A percentile compares a stretch with the other conserved stretches of the same genome.
phyloP scores from a whole-genome alignment of 768 basidiomycete species.

The Amanita rimosa region DNA sequence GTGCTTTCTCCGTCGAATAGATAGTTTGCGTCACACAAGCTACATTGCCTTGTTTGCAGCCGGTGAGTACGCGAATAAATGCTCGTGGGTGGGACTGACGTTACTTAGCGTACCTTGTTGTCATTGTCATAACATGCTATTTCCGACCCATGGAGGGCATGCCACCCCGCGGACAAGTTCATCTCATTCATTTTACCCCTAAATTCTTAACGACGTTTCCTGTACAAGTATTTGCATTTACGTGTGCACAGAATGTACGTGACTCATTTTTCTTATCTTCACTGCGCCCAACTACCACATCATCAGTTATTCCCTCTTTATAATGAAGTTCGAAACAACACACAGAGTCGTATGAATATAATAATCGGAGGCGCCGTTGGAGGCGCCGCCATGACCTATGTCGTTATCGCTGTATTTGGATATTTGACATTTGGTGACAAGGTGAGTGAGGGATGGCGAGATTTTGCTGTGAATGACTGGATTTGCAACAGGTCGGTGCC shows the following conservation, averaged over 20 bases:
- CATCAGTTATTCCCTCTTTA: constrained; percentile 82
- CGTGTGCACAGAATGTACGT: constrained; percentile 86
- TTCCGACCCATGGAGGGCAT: constrained; percentile 62
- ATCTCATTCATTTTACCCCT: constrained; percentile 63
- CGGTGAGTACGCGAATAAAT: constrained; percentile 36
- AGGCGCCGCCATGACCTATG: constrained; percentile 72
- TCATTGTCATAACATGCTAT: constrained; percentile 75
- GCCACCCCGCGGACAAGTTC: constrained; percentile 52
- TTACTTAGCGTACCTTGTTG: constrained; percentile 55
- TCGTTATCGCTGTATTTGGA: constrained; percentile 79
- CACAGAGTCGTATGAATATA: constrained; percentile 76
- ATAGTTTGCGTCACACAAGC: constrained; percentile 84
- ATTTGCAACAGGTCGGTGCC: constrained; percentile 52
- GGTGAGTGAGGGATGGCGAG: constrained; percentile 24
- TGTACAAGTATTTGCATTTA: constrained; percentile 88
- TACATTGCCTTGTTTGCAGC: constrained; percentile 88
- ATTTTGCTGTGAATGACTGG: background rate
- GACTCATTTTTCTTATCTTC: background rate
- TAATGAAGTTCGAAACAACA: constrained; percentile 80
- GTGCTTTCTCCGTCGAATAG: constrained; percentile 70
- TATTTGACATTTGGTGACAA: constrained; percentile 91
- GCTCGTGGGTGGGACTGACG: background rate
- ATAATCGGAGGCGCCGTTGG: constrained; percentile 85
- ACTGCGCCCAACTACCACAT: constrained; percentile 4
- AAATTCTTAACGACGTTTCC: constrained; percentile 80